Evolutionary conservation across 2,329 filamentous ascomycete genomes (phyloP).

Genomic region (Fusarium citri): DNA sequence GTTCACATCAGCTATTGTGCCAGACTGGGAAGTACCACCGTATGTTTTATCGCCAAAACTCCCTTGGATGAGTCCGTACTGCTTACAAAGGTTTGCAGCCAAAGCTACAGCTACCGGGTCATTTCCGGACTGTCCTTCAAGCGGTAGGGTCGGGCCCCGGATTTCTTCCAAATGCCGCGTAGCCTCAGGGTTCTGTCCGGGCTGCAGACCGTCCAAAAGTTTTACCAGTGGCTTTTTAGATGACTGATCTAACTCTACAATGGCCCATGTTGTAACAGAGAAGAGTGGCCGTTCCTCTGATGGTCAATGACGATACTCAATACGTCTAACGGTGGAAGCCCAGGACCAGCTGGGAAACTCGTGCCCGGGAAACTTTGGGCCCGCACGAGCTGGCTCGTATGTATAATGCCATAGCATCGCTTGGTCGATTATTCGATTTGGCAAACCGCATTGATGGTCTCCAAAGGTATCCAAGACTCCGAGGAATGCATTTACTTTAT

Average conservation of each 20-base stretch:
- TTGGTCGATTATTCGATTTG: accelerated
- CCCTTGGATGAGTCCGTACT: too few relatives aligned
- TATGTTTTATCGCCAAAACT: accelerated
- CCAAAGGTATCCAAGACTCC: not conserved
- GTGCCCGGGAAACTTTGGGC: not conserved
- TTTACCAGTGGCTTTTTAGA: too few relatives aligned
- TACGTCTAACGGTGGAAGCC: not conserved
- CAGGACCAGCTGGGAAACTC: not conserved
- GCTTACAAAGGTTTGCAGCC: not conserved
- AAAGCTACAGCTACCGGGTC: not conserved
- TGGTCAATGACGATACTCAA: not conserved
- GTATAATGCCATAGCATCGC: not conserved
- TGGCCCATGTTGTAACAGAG: not conserved
- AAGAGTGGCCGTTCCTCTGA: not conserved
- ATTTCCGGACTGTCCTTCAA: too few relatives aligned
- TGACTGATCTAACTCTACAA: too few relatives aligned
- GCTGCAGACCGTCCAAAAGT: accelerated
- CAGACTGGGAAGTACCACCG: too few relatives aligned
- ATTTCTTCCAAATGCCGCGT: not conserved
- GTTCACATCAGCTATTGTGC: too few relatives aligned
- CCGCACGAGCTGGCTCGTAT: accelerated
- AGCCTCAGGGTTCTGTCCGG: too few relatives aligned
- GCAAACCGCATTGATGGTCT: accelerated
- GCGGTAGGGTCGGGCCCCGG: not conserved
- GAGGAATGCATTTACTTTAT: accelerated